Conservation (phyloP, 805 yeast species). For the Scheffersomyces ergatensis region DNA sequence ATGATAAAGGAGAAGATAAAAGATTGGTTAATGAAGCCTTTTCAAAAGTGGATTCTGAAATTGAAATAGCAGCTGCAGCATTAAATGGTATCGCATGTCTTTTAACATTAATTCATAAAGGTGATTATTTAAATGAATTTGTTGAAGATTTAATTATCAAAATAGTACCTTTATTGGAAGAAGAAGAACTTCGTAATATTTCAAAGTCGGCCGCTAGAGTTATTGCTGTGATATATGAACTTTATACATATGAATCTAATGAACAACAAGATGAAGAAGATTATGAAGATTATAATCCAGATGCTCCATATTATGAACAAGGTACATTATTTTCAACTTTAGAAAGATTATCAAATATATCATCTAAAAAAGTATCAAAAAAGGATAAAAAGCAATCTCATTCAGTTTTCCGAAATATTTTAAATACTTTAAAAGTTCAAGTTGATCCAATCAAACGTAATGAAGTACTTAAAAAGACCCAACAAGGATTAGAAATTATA, state of each 20-base stretch:
- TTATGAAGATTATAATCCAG: slow-evolving; percentile 42
- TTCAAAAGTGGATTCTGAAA: slow-evolving; percentile 28
- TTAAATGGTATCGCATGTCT: slow-evolving; percentile 47
- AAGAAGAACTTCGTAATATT: slow-evolving; percentile 41
- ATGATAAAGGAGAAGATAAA: slow-evolving; percentile 33
- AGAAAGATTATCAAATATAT: slow-evolving; percentile 44
- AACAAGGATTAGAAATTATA: slow-evolving; percentile 32
- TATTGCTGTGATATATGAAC: slow-evolving; percentile 55
- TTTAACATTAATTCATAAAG: slow-evolving; percentile 42
- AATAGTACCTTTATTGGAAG: slow-evolving; percentile 41
- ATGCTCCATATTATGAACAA: slow-evolving; percentile 53
- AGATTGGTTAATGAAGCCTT: slow-evolving; percentile 32
- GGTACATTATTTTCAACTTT: slow-evolving; percentile 43
- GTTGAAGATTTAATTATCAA: slow-evolving; percentile 35
- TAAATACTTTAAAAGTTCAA: slow-evolving; percentile 44
- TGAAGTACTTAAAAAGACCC: slow-evolving; percentile 33
- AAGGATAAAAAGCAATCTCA: slow-evolving; percentile 60
- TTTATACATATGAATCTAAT: slow-evolving; percentile 42
- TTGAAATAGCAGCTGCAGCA: slow-evolving; percentile 38
- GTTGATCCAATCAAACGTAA: slow-evolving; percentile 30
- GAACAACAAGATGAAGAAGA: slow-evolving; percentile 29
- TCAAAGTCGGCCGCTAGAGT: slow-evolving; percentile 55
- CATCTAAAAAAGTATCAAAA: slow-evolving; percentile 58
- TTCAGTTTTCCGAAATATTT: slow-evolving; percentile 59
- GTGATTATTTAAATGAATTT: slow-evolving; percentile 40